These are phyloP conservation scores for Boletus tomentosulus DNA, from an alignment of 768 basidiomycete genomes.

Conservation along the genomic window DNA sequence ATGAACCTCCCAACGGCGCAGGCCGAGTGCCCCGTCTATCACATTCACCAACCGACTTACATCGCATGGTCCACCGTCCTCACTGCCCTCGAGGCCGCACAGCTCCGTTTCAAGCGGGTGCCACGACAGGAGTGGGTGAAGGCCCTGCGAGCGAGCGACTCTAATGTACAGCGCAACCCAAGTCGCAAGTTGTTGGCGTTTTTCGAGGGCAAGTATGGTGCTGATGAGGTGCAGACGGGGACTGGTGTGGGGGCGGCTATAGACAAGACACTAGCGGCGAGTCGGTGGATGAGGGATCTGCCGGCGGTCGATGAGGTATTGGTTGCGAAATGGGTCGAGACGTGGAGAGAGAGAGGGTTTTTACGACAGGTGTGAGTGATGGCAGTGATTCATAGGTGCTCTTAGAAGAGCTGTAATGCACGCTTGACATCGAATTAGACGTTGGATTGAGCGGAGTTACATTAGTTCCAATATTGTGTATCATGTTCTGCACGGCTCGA, in stretches of 20 bases:
- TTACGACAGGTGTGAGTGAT: constrained; percentile 4
- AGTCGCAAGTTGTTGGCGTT: constrained; percentile 22
- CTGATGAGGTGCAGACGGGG: not conserved
- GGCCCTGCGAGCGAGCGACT: constrained; percentile 20
- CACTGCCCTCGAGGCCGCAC: constrained; percentile 33
- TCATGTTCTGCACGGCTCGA: not conserved
- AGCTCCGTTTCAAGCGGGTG: constrained; percentile 27
- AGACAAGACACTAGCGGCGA: constrained; percentile 7
- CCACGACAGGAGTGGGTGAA: constrained; percentile 22
- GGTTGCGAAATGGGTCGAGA: constrained; percentile 39
- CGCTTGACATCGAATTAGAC: not conserved
- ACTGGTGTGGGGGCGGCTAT: constrained; percentile 6
- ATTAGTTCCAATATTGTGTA: not conserved
- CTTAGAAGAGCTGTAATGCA: not conserved
- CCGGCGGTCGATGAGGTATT: constrained; percentile 23
- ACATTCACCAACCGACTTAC: constrained; percentile 15
- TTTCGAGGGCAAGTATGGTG: constrained; percentile 26
- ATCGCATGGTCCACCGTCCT: constrained; percentile 39
- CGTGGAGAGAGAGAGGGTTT: constrained; percentile 42
- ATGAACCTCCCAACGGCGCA: constrained; percentile 16
- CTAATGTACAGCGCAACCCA: constrained; percentile 21
- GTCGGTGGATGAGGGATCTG: constrained; percentile 15
- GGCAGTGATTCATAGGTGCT: not conserved
- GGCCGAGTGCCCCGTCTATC: constrained; percentile 18
- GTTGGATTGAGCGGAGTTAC: too few species aligned